A percentile compares a stretch with the other conserved stretches of the same genome.
Conservation (phyloP, 2,329 filamentous ascomycete genomes). For the Microthyrium microscopicum region DNA sequence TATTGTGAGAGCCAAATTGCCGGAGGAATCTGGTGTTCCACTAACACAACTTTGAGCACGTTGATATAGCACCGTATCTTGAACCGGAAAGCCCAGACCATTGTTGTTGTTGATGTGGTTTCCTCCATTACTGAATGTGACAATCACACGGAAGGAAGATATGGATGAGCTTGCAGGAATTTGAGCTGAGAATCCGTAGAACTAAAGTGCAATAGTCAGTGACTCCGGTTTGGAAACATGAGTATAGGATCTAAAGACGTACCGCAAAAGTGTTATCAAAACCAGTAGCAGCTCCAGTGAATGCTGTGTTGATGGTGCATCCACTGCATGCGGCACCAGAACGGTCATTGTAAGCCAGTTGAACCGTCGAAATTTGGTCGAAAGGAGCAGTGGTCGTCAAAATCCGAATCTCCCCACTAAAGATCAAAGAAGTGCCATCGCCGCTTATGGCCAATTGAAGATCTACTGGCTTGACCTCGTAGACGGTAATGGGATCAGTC, state of each 20-base stretch:
- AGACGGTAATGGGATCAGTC: constrained; percentile 36
- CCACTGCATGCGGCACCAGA: constrained; percentile 32
- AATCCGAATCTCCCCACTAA: constrained; percentile 41
- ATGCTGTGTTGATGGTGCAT: constrained; percentile 29
- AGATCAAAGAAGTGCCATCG: constrained; percentile 30
- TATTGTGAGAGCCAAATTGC: too few relatives aligned
- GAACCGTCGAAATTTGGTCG: constrained; percentile 18
- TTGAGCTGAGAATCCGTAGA: constrained; percentile 19
- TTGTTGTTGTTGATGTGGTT: constrained; percentile 38
- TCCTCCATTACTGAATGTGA: constrained; percentile 33
- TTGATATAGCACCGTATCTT: constrained; percentile 40
- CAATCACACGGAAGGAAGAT: constrained; percentile 40
- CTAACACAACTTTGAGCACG: constrained; percentile 38
- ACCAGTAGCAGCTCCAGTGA: constrained; percentile 34
- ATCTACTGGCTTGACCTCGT: constrained; percentile 42
- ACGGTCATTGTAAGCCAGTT: constrained; percentile 41
- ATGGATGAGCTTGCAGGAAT: constrained; percentile 43
- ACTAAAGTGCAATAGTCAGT: constrained; percentile 9
- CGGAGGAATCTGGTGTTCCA: constrained; percentile 6
- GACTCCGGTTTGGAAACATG: background rate
- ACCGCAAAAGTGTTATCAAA: constrained; percentile 46
- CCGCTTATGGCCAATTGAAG: constrained; percentile 37
- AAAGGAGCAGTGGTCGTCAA: constrained; percentile 28
- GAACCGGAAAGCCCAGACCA: constrained; percentile 36
- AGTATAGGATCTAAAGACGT: constrained; percentile 11